A percentile compares a stretch with the other conserved stretches of the same genome.
Conservation (phyloP, 2,329 filamentous ascomycete species). For the Apiospora aurea region DNA sequence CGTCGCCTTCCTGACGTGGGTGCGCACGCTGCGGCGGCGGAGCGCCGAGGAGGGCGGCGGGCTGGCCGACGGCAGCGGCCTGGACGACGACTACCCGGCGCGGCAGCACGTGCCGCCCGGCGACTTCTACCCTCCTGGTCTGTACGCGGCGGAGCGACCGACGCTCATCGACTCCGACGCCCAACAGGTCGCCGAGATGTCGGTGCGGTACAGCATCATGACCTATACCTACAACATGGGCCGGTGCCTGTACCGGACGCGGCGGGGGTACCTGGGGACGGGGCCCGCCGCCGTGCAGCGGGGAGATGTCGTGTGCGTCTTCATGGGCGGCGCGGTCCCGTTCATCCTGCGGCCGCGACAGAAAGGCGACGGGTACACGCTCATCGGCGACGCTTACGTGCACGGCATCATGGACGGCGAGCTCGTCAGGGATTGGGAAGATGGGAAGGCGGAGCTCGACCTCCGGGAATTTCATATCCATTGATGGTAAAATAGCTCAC, state of each 20-base stretch:
- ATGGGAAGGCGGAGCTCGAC: background rate
- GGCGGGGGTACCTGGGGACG: slow-evolving; percentile 19
- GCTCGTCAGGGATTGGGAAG: slow-evolving; percentile 20
- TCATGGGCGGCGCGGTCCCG: slow-evolving; percentile 23
- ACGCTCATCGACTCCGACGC: slow-evolving; percentile 3
- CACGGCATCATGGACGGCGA: slow-evolving; percentile 26
- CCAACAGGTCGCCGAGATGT: background rate
- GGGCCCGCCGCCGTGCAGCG: slow-evolving; percentile 1
- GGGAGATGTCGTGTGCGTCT: slow-evolving; percentile 19
- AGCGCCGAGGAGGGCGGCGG: background rate
- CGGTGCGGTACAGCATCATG: slow-evolving; percentile 22
- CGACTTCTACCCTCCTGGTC: slow-evolving; percentile 23
- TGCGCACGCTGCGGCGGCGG: slow-evolving; percentile 8
- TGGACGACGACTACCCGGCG: background rate
- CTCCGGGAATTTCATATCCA: background rate
- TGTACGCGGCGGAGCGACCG: slow-evolving; percentile 19
- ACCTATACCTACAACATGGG: background rate
- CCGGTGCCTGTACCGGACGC: slow-evolving; percentile 10
- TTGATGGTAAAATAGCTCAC: background rate
- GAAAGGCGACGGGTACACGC: slow-evolving; percentile 6
- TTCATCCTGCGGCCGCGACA: slow-evolving; percentile 22
- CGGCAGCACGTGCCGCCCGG: background rate
- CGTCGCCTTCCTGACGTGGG: slow-evolving; percentile 23
- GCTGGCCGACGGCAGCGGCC: background rate
- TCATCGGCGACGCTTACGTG: slow-evolving; percentile 24